Conservation (phyloP, 257 asterid genomes). For the Phtheirospermum japonicum region DNA sequence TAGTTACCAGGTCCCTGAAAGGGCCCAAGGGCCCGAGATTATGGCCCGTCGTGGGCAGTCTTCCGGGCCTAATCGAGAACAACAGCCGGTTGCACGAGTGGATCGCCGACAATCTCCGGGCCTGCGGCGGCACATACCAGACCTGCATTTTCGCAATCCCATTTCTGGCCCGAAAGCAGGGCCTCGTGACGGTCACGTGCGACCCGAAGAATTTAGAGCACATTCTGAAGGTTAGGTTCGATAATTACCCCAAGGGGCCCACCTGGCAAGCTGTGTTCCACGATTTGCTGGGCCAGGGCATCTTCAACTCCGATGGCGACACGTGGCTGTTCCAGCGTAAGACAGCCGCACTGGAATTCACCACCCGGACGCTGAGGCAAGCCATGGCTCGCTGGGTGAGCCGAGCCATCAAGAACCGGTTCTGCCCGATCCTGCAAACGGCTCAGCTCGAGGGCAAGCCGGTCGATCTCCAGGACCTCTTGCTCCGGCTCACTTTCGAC, state of each 20-base stretch:
- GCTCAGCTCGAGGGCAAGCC: slow-evolving; percentile 40
- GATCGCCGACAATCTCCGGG: slow-evolving; percentile 53
- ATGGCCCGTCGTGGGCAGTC: slow-evolving; percentile 56
- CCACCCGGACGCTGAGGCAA: slow-evolving; percentile 57
- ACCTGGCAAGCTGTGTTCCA: slow-evolving; percentile 63
- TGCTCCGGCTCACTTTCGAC: slow-evolving; percentile 49
- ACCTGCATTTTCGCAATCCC: slow-evolving; percentile 48
- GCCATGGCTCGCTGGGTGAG: slow-evolving; percentile 64
- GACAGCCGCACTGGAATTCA: slow-evolving; percentile 60
- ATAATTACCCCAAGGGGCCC: slow-evolving; percentile 60
- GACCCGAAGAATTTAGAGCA: slow-evolving; percentile 56
- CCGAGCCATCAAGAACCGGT: slow-evolving; percentile 44
- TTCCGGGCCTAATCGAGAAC: slow-evolving; percentile 47
- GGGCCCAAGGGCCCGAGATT: slow-evolving; percentile 41
- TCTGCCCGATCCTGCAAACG: slow-evolving; percentile 37
- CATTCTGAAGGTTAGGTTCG: slow-evolving; percentile 47
- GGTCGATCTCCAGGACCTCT: slow-evolving; percentile 46
- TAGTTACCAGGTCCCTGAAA: slow-evolving; percentile 17
- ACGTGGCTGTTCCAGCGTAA: slow-evolving; percentile 64
- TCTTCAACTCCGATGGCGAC: slow-evolving; percentile 56
- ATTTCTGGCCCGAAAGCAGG: slow-evolving; percentile 43
- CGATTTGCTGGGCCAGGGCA: slow-evolving; percentile 48
- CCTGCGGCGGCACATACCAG: slow-evolving; percentile 50
- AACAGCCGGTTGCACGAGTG: slow-evolving; percentile 46
- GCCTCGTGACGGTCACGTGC: slow-evolving; percentile 59